Evolutionary conservation across 2,329 filamentous ascomycete species (phyloP), one percentile per base, ranked within the genome.

Genomic region (Aspergillus sp.): DNA sequence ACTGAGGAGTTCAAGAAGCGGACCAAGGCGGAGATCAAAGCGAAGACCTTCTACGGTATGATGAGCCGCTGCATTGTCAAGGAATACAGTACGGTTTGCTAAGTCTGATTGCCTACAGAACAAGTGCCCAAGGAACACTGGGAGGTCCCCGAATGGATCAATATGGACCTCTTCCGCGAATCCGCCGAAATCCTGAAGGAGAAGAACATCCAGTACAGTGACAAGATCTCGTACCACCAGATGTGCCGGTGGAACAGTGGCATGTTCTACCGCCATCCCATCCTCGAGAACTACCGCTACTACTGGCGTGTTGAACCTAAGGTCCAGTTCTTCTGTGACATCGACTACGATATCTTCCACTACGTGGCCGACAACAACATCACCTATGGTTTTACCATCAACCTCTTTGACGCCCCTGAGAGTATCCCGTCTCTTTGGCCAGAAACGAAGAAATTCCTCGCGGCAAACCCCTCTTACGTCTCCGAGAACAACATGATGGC

Each of bases 161-260:
- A 95, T 73, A 76, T 85, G 64, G 88, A 96, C 57, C 78, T 97
- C 25, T 96, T 90, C 76, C 73, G 85, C 36, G 91, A 96, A 71
- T 96, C 91, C 21, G 86, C 90, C 55, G 84, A 89, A 67, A 83
- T 95, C 7, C 82, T 99, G 51, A 81, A 89, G 66, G 88, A 94
- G 68, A 84, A 93, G 65, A 82, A 88, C 9, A 91, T 99, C 41
- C 93, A 97, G 70, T 99, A 99, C 71, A 90, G 89, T 65, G 82
- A 86, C 63, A 89, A 89, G 80, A 76, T 89, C 49, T 96, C 91
- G 45, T 99, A 99, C 76, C 93, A 97, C 74, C 89, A 97, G 70
- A 99, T 99, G 94, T 99, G 94, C 71, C 87, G 94, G 52, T 99
- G 94, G 94, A 99, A 99, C 77, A 95, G 89, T 67, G 94, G 94